These are phyloP conservation scores for Phytophthora brassicae DNA, from an alignment of 352 stramenopile species.

Conservation along the genomic window DNA sequence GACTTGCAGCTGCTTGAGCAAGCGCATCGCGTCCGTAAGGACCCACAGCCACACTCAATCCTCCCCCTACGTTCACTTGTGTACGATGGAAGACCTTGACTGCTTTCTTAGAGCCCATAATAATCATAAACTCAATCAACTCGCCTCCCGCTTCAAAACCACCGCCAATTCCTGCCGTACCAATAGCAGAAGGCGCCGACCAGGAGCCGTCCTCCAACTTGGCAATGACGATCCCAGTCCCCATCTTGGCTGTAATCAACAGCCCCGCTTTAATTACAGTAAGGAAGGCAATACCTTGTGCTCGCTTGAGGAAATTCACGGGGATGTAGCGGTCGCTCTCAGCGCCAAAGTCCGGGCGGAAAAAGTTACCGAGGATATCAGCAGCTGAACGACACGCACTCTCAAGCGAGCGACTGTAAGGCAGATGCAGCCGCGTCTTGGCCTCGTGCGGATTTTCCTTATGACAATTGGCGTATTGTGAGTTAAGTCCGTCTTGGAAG, in stretches of 20 bases:
- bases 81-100: conserved; percentile 91
- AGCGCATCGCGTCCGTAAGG: conserved; percentile 86
- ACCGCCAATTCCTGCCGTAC: conserved; percentile 86
- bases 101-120: conserved; percentile 91
- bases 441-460: conserved; percentile 80
- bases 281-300: conserved; percentile 82
- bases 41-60: conserved; percentile 89
- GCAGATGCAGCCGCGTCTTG: conserved; percentile 72
- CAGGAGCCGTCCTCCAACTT: conserved; percentile 85
- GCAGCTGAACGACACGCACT: conserved; percentile 73
- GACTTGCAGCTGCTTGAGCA: conserved; percentile 79
- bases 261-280: conserved; percentile 85
- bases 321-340: conserved; percentile 81
- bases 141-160: conserved; percentile 90
- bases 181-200: conserved; percentile 93
- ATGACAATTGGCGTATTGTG: conserved; percentile 79
- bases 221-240: conserved; percentile 90
- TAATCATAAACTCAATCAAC: conserved; percentile 94
- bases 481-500: conserved; percentile 69
- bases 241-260: conserved; percentile 82
- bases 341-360: conserved; percentile 60
- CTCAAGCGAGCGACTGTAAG: conserved; percentile 73
- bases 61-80: conserved; percentile 91
- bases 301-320: conserved; percentile 77
- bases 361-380: conserved; percentile 85